phyloP scores from a whole-genome alignment of 1,139 yeast species.

The Geotrichum macrosporum region DNA sequence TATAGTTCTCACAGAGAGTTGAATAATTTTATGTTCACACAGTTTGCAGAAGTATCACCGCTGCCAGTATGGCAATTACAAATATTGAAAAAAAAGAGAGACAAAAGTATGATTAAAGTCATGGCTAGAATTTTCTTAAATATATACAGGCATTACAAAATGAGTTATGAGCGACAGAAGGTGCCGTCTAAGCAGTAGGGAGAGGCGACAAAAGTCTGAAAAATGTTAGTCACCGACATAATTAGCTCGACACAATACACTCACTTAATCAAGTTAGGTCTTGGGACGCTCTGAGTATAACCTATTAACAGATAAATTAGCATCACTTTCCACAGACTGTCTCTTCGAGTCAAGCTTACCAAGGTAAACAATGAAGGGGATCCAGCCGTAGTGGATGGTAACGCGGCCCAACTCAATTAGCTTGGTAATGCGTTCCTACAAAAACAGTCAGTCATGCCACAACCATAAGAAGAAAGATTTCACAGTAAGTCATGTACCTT shows the following conservation, averaged over 20 bases:
- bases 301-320: constrained; percentile 41
- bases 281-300: constrained; percentile 80
- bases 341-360: constrained; percentile 39
- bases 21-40: too few species aligned
- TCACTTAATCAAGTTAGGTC: constrained; percentile 72
- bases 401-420: constrained; percentile 80
- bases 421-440: constrained; percentile 74
- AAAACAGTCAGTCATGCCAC: neutral
- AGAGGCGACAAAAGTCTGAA: constrained; percentile 55
- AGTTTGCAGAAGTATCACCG: too few species aligned
- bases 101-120: too few species aligned
- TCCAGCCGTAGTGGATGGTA: constrained; percentile 92
- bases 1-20: too few species aligned
- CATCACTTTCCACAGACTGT: too few species aligned
- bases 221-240: constrained; percentile 18
- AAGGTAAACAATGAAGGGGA: constrained; percentile 87
- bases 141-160: too few species aligned
- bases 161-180: neutral
- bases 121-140: too few species aligned
- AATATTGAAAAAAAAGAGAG: too few species aligned
- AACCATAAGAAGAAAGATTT: constrained; percentile 27
- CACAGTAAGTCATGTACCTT: constrained; percentile 34
- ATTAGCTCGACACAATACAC: constrained; percentile 21
- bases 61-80: too few species aligned
- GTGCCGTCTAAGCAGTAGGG: constrained; percentile 59